Percentiles rank a stretch among this genome's conserved stretches.
Conservation (phyloP, 345 rosid genomes). For the Diplotaxis tenuifolia region DNA sequence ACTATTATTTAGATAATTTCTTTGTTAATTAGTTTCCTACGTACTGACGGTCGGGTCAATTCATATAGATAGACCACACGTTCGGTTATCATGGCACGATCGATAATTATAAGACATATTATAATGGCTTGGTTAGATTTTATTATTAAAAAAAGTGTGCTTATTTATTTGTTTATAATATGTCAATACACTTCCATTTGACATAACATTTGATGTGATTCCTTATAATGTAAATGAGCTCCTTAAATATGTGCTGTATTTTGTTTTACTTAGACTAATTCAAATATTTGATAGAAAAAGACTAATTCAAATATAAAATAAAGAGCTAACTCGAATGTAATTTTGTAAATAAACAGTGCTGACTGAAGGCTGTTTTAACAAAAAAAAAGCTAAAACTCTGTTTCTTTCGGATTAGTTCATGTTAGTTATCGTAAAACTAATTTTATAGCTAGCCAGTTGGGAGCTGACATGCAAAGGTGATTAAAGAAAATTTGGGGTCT, state of each 20-base stretch:
- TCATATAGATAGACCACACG: constrained; percentile 33
- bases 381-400: no score
- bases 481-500: background rate
- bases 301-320: background rate
- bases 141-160: background rate
- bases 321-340: background rate
- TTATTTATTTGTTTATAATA: background rate
- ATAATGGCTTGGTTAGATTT: background rate
- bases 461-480: background rate
- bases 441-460: background rate
- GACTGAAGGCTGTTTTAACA: no score
- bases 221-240: background rate
- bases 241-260: background rate
- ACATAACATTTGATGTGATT: background rate
- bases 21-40: no score
- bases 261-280: background rate
- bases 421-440: background rate
- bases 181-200: background rate
- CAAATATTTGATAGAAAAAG: no score
- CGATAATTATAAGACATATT: background rate
- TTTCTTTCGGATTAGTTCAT: background rate
- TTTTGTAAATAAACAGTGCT: background rate
- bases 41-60: constrained; percentile 32
- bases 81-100: constrained; percentile 13
- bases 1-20: no score